Evolutionary conservation across 495 filamentous ascomycete species (phyloP).

Genomic region (Niebla homalea): DNA sequence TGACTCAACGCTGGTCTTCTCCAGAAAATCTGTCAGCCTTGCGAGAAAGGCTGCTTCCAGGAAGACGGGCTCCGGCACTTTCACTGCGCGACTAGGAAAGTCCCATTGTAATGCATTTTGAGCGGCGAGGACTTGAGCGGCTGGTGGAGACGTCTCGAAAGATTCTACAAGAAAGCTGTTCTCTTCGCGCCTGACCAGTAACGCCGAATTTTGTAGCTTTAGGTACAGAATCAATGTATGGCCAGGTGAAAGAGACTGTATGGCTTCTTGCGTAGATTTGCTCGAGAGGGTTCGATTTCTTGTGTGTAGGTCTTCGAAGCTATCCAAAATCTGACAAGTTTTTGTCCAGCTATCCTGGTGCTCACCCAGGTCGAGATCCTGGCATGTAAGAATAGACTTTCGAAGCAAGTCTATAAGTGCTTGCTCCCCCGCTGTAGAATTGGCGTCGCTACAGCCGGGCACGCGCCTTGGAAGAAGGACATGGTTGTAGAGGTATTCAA

Average conservation of each 20-base stretch:
- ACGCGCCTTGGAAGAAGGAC: too few relatives aligned
- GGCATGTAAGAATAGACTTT: too few relatives aligned
- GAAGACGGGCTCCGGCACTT: slow-evolving; percentile 26
- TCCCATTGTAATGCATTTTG: slow-evolving; percentile 33
- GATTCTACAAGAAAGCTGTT: slow-evolving; percentile 33
- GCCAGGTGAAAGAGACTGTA: background rate
- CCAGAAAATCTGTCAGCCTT: slow-evolving; percentile 39
- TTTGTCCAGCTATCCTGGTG: too few relatives aligned
- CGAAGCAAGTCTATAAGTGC: too few relatives aligned
- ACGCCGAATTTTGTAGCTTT: slow-evolving; percentile 40
- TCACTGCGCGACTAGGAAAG: slow-evolving; percentile 30
- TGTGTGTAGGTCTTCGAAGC: too few relatives aligned
- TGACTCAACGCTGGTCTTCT: slow-evolving; percentile 42
- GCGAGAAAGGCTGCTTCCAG: slow-evolving; percentile 31
- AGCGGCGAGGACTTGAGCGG: slow-evolving; percentile 31
- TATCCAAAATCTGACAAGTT: too few relatives aligned
- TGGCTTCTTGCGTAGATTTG: too few relatives aligned
- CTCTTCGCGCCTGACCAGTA: slow-evolving; percentile 30
- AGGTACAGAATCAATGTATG: slow-evolving; percentile 28
- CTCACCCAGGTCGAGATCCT: too few relatives aligned
- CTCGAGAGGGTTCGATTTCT: too few relatives aligned
- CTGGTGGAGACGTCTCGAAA: slow-evolving; percentile 41
- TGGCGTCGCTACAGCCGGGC: too few relatives aligned
- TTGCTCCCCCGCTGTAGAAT: too few relatives aligned
- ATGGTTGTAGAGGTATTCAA: slow-evolving; percentile 11